These are phyloP conservation scores for Psidium guajava DNA, from an alignment of 345 rosid genomes.

Conservation along the genomic window DNA sequence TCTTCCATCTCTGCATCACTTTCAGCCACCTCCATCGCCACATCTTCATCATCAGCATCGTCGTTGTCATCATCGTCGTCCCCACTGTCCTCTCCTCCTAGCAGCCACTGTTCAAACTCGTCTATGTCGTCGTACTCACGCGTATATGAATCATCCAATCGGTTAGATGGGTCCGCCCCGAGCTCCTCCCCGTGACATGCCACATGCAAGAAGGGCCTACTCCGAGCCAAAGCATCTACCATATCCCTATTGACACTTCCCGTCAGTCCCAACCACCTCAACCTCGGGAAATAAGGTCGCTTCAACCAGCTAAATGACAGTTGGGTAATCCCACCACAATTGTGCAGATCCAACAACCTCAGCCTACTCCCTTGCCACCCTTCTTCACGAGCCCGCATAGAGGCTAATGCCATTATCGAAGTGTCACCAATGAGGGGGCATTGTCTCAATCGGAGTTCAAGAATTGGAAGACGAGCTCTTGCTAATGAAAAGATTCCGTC, in stretches of 20 bases:
- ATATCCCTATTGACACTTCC: slow-evolving; percentile 69
- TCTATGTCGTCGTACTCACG: slow-evolving; percentile 43
- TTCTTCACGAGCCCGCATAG: slow-evolving; percentile 55
- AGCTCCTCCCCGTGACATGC: slow-evolving; percentile 71
- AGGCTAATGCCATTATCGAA: slow-evolving; percentile 82
- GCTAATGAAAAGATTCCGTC: slow-evolving; percentile 58
- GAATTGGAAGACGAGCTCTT: slow-evolving; percentile 46
- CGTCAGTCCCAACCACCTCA: slow-evolving; percentile 78
- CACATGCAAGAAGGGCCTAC: slow-evolving; percentile 58
- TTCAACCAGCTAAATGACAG: slow-evolving; percentile 74
- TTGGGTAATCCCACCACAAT: slow-evolving; percentile 64
- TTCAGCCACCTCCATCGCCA: not conserved
- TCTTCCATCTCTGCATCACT: not conserved
- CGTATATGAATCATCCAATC: slow-evolving; percentile 27
- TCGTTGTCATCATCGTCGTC: slow-evolving; percentile 23
- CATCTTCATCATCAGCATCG: slow-evolving; percentile 13
- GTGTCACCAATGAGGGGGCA: slow-evolving; percentile 75
- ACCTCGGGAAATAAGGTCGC: slow-evolving; percentile 79
- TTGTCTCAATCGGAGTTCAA: slow-evolving; percentile 73
- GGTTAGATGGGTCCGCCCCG: slow-evolving; percentile 49
- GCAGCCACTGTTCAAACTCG: slow-evolving; percentile 47
- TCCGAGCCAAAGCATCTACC: slow-evolving; percentile 75
- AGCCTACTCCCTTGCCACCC: slow-evolving; percentile 64
- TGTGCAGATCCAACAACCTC: slow-evolving; percentile 51
- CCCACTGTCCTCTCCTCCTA: slow-evolving; percentile 20